Evolutionary conservation across 2,329 filamentous ascomycete species (phyloP), one percentile per base, ranked within the genome.

Genomic region (Fusarium verticillioides): DNA sequence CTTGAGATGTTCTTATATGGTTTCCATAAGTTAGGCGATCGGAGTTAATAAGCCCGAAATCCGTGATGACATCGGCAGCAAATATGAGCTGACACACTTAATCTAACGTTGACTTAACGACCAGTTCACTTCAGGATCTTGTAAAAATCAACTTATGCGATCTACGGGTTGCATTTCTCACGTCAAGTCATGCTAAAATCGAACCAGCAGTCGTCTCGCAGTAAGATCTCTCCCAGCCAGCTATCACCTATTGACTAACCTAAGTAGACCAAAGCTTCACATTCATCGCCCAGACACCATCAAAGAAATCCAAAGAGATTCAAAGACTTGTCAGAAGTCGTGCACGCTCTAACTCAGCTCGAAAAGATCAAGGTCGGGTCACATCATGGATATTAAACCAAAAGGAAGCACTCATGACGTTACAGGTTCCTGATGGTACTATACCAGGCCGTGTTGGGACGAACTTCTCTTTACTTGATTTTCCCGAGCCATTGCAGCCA

Each of bases 401-500:
- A 26, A 23, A 26, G 11, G 60, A 66, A 2, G 21, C 36, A 8
- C 9, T 7, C 34, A 12, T 43, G 15, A n/a, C 34, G 1, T 4
- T 70, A 1, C 26, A 58, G 12, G 46, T 66, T 8, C 46, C 54
- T 7, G 57, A 67, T 61, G 49, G 61, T 2, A 61, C 60, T 9
- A 68, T 63, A 11, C 75, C 74, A 7, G 21, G 30, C 2, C 72
- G 64, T 7, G 64, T 77, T 8, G 74, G 70, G 0, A 59, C 69
- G 2, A 66, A 75, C 12, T 21, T 77, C 3, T 75, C 74, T 13
- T 43, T 75, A 6, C 52, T 76, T 23, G 66, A 68, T n/a, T 75
- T 76, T n/a, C 72, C 75, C 4, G 74, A 77, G 18, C 52, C 58
- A 3, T 37, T 76, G 4, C 54, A 73, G 11, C 62, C 75, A 7